Conservation (phyloP, 2,329 filamentous ascomycete genomes). For the Periconia sp. region DNA sequence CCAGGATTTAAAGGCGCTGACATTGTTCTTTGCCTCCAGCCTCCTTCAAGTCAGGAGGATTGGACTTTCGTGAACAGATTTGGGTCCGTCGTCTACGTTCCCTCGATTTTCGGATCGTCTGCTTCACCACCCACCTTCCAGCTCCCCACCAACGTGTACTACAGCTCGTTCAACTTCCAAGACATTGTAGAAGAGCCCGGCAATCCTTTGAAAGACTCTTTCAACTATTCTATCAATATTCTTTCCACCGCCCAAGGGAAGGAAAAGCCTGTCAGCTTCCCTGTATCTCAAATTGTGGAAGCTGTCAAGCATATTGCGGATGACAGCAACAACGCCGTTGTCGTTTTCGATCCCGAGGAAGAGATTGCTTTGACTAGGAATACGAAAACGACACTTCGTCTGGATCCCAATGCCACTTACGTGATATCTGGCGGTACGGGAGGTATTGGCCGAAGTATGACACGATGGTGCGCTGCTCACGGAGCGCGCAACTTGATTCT, state of each 20-base stretch:
- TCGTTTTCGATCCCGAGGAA: neutral
- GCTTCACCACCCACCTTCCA: neutral
- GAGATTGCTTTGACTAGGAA: neutral
- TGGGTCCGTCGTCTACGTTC: neutral
- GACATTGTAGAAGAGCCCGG: neutral
- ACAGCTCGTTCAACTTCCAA: neutral
- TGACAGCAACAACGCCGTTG: neutral
- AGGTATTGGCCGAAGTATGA: slow-evolving; percentile 20
- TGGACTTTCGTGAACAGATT: neutral
- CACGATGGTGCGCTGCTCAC: slow-evolving; percentile 9
- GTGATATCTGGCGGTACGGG: slow-evolving; percentile 22
- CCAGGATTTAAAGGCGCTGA: slow-evolving; percentile 30
- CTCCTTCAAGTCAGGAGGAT: slow-evolving; percentile 14
- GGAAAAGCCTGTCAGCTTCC: neutral
- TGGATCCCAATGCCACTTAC: slow-evolving; percentile 9
- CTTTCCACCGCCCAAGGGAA: neutral
- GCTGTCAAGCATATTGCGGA: neutral
- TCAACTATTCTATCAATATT: neutral
- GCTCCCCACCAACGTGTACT: neutral
- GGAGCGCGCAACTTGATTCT: slow-evolving; percentile 15
- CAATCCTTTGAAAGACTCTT: neutral
- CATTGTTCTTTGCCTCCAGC: slow-evolving; percentile 24
- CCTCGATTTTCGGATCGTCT: neutral
- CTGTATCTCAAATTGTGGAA: neutral
- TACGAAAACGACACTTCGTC: slow-evolving; percentile 12